phyloP scores from a whole-genome alignment of 257 asterid genomes.

The Linderniella brevidens region DNA sequence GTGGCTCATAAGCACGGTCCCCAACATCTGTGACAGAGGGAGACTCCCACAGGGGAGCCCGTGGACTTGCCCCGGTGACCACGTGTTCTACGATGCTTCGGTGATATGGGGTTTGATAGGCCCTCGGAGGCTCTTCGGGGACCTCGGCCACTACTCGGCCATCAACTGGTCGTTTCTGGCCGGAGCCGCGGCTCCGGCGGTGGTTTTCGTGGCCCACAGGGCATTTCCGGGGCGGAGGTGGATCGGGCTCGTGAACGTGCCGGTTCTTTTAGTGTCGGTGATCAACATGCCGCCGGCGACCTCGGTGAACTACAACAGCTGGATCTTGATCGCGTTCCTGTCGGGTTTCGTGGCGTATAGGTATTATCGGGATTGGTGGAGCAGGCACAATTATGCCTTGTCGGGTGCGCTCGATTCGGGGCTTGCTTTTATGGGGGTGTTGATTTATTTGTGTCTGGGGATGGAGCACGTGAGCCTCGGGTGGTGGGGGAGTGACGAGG shows the following conservation, averaged over 20 bases:
- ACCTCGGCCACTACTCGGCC: conserved; percentile 60
- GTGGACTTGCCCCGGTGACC: conserved; percentile 88
- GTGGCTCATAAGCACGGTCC: conserved; percentile 85
- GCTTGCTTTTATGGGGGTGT: conserved; percentile 86
- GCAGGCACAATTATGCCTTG: conserved; percentile 55
- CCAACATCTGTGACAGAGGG: conserved; percentile 60
- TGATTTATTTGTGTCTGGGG: conserved; percentile 54
- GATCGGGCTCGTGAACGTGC: conserved; percentile 40
- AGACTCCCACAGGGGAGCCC: conserved; percentile 60
- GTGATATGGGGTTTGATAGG: conserved; percentile 84
- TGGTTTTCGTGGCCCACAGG: conserved; percentile 52
- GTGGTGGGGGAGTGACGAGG: conserved; percentile 81
- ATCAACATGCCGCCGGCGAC: conserved; percentile 86
- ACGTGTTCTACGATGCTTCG: conserved; percentile 76
- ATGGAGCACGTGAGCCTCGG: conserved; percentile 42
- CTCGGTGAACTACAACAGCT: conserved; percentile 69
- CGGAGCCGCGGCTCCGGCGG: conserved; percentile 60
- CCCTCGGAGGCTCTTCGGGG: conserved; percentile 59
- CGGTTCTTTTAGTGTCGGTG: conserved; percentile 52
- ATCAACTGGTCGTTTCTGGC: conserved; percentile 53
- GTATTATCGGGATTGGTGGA: conserved; percentile 65
- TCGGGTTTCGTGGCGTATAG: conserved; percentile 58
- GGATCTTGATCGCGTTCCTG: conserved; percentile 62
- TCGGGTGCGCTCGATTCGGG: conserved; percentile 95
- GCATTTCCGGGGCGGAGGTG: conserved; percentile 44